A percentile compares a stretch with the other conserved stretches of the same genome.
phyloP scores from a whole-genome alignment of 2,329 filamentous ascomycete genomes.

The Penicillium paneum region DNA sequence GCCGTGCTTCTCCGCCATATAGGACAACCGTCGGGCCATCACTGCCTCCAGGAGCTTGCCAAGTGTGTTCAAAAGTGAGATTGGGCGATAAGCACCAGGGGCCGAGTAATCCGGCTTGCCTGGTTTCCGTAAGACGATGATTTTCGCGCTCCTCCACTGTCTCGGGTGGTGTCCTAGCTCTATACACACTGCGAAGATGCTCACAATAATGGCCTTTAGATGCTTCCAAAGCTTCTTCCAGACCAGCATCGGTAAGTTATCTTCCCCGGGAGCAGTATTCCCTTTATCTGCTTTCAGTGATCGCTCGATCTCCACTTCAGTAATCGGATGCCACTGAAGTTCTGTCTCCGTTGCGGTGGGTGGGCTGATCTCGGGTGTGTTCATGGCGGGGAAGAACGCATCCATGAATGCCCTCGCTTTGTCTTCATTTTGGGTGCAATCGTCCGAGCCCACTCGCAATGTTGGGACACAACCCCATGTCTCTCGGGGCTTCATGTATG shows the following conservation, averaged over 20 bases:
- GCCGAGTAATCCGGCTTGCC: neutral
- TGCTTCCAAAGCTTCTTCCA: slow-evolving; percentile 9
- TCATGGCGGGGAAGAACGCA: neutral
- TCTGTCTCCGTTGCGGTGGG: neutral
- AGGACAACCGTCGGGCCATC: slow-evolving; percentile 19
- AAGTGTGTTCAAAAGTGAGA: neutral
- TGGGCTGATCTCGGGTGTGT: neutral
- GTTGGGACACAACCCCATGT: slow-evolving; percentile 7
- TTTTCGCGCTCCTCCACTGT: neutral
- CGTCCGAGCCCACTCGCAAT: neutral
- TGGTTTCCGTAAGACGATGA: neutral
- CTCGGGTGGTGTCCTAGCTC: slow-evolving; percentile 4
- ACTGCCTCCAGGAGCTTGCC: slow-evolving; percentile 6
- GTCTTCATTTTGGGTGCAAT: neutral
- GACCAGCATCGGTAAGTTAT: slow-evolving; percentile 15
- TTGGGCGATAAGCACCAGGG: neutral
- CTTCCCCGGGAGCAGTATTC: slow-evolving; percentile 11
- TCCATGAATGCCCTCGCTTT: neutral
- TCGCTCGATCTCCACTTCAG: neutral
- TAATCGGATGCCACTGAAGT: neutral
- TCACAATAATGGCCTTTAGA: neutral
- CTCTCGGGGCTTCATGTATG: slow-evolving; percentile 7
- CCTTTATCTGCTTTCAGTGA: slow-evolving; percentile 8
- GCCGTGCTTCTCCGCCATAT: slow-evolving; percentile 15
- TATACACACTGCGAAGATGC: neutral